Base-by-base conservation (phyloP, 495 filamentous ascomycete genomes). In the Daldinia bambusicola region DNA sequence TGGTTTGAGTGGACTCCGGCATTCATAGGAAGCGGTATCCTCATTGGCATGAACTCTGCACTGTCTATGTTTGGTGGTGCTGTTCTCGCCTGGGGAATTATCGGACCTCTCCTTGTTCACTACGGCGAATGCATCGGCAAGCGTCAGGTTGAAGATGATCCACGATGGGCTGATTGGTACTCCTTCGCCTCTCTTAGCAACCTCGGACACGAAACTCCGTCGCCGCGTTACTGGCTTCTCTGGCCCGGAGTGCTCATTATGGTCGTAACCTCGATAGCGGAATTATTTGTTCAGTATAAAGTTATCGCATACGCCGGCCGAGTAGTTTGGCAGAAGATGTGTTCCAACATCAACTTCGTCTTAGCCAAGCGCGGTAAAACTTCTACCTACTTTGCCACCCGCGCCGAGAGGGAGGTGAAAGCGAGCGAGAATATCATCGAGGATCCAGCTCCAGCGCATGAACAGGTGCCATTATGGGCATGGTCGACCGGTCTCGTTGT, bases 161-260 rank as follows among this genome's bases (percentile, higher is more conserved):
- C 84, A n/a, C 74, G 83, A 57, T 90, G 85, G 83, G 77, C 79
- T n/a, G 75, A 77, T 20, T 77, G 80, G 30, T 83, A 85, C 66
- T 78, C 43, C 18, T 90, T 87, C 75, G 71, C 76, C 31, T 88
- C 84, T 10, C 81, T 90, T 55, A 75, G 57, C 36, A 71, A 81
- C 63, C 75, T 84, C 7, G 80, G 81, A 63, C 78, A 81, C 59
- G 77, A 84, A 56, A 76, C 76, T 3, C 89, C 89, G 1, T 85
- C 82, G 6, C 89, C 89, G 14, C 80, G 89, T 6, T 91, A 89
- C 71, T 91, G 89, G 89, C 79, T 91, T 0, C 78, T 91, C 5
- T 91, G 89, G 89, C 89, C 89, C 34, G 83, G 89, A 67, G 89
- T 91, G 22, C 81, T 90, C 77, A 78, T 86, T 66, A 89, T 91